phyloP scores from a whole-genome alignment of 441 rosid genomes.

The Adansonia madagascariensis region DNA sequence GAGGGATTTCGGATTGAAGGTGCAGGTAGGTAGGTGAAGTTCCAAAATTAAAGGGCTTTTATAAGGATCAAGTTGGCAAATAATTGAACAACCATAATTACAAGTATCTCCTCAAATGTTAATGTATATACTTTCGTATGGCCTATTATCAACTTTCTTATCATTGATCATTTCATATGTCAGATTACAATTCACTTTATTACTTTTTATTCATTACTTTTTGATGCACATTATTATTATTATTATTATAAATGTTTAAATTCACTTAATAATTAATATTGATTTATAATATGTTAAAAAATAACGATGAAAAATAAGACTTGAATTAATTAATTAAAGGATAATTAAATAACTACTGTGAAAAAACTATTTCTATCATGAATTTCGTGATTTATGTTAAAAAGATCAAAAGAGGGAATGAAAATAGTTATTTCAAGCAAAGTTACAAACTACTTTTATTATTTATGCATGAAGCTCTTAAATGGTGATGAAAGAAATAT shows the following conservation, averaged over 20 bases:
- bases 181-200: too few relatives aligned
- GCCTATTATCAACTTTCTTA: constrained; percentile 15
- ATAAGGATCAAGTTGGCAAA: constrained; percentile 32
- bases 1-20: background rate
- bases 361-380: background rate
- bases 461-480: too few relatives aligned
- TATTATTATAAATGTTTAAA: too few relatives aligned
- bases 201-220: too few relatives aligned
- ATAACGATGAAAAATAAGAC: too few relatives aligned
- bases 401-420: background rate
- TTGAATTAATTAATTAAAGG: background rate
- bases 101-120: constrained; percentile 17
- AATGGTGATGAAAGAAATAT: too few relatives aligned
- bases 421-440: background rate
- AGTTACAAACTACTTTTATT: too few relatives aligned
- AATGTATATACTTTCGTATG: constrained; percentile 21
- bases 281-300: too few relatives aligned
- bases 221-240: too few relatives aligned
- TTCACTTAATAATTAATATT: too few relatives aligned
- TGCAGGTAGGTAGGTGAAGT: constrained; percentile 25
- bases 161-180: background rate
- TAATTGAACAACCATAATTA: constrained; percentile 26
- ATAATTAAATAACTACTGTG: too few relatives aligned
- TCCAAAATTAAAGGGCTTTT: constrained; percentile 23
- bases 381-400: background rate